A percentile compares a stretch with the other conserved stretches of the same genome.
phyloP scores from a whole-genome alignment of 352 stramenopile species.

The Phytophthora meadii region DNA sequence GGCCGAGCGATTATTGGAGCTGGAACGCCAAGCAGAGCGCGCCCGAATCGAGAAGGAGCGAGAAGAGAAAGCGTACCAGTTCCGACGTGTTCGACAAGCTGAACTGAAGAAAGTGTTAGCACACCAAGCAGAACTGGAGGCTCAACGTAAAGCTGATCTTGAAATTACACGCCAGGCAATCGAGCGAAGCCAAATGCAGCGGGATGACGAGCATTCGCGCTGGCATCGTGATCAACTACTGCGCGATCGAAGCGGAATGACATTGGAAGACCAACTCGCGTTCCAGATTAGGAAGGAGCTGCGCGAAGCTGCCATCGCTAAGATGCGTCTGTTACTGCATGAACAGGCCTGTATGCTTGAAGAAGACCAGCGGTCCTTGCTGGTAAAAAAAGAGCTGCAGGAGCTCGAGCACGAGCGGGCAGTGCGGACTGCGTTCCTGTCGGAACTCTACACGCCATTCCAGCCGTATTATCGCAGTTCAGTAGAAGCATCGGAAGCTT shows the following conservation, averaged over 20 bases:
- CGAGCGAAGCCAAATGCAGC: conserved; percentile 38
- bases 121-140: conserved; percentile 64
- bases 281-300: conserved; percentile 31
- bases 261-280: conserved; percentile 48
- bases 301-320: conserved; percentile 31
- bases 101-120: conserved; percentile 67
- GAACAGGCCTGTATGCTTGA: conserved; percentile 56
- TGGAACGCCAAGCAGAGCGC: conserved; percentile 59
- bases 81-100: conserved; percentile 52
- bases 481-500: conserved; percentile 46
- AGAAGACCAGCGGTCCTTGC: conserved; percentile 55
- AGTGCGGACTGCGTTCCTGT: conserved; percentile 40
- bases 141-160: conserved; percentile 42
- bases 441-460: conserved; percentile 65
- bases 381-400: conserved; percentile 36
- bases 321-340: conserved; percentile 46
- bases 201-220: conserved; percentile 47
- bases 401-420: conserved; percentile 36
- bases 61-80: conserved; percentile 66
- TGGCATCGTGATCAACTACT: conserved; percentile 37
- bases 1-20: conserved; percentile 60
- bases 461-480: conserved; percentile 60
- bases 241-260: conserved; percentile 51
- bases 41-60: conserved; percentile 64
- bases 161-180: conserved; percentile 35